These are phyloP conservation scores for Suhomyces wounanorum DNA, from an alignment of 1,139 yeast species.

Conservation along the genomic window DNA sequence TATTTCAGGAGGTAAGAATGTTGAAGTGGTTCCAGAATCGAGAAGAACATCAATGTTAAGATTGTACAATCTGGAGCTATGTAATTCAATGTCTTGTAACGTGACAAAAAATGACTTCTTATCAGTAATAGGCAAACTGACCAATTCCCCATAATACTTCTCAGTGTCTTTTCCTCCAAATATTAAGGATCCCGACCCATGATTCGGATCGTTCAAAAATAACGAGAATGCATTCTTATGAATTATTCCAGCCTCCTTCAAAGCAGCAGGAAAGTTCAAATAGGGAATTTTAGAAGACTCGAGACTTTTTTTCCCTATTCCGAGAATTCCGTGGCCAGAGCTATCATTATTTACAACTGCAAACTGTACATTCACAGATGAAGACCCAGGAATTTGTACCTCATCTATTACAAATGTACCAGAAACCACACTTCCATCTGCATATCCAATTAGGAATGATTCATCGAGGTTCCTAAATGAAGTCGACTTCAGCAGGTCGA, in stretches of 20 bases:
- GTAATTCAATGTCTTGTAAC: conserved; percentile 12
- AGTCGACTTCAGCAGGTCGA: conserved; percentile 29
- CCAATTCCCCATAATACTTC: conserved; percentile 22
- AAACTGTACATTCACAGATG: conserved; percentile 38
- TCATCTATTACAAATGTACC: conserved; percentile 62
- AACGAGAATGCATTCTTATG: conserved; percentile 32
- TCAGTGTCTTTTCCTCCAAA: conserved; percentile 28
- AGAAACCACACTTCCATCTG: conserved; percentile 33
- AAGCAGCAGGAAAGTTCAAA: conserved; percentile 21
- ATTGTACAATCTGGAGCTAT: background rate
- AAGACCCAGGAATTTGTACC: conserved; percentile 31
- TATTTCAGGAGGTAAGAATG: background rate
- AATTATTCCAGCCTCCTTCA: conserved; percentile 22
- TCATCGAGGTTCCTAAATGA: conserved; percentile 50
- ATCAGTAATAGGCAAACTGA: conserved; percentile 9
- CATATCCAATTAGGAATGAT: conserved; percentile 31
- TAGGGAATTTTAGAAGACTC: background rate
- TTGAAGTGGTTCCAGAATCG: conserved; percentile 8
- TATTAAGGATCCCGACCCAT: conserved; percentile 19
- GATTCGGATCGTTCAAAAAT: conserved; percentile 8
- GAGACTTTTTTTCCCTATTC: conserved; percentile 43
- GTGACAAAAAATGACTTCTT: conserved; percentile 9
- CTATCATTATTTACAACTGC: conserved; percentile 59
- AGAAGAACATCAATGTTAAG: background rate
- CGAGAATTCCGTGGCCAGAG: conserved; percentile 59